Evolutionary conservation across 768 basidiomycete genomes (phyloP).

Genomic region (Hemileccinum impolitum): DNA sequence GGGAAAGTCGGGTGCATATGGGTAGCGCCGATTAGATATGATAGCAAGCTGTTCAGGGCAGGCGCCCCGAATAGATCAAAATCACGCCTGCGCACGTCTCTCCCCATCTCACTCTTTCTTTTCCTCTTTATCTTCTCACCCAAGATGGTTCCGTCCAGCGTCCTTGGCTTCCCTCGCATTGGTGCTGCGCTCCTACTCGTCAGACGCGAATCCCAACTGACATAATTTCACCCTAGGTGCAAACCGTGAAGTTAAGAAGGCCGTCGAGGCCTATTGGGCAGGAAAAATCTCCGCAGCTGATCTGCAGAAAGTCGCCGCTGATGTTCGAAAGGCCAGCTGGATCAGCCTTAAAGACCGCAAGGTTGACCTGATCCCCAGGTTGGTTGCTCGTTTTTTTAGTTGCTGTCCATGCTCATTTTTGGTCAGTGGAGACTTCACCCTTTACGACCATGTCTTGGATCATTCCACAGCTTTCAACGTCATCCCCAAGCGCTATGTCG

Average conservation of each 20-base stretch:
- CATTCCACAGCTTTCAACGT: slow-evolving; percentile 95
- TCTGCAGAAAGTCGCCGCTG: slow-evolving; percentile 82
- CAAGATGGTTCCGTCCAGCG: slow-evolving; percentile 74
- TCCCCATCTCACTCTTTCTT: slow-evolving; percentile 10
- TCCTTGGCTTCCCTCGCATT: slow-evolving; percentile 92
- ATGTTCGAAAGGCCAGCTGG: slow-evolving; percentile 89
- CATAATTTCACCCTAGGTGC: slow-evolving; percentile 51
- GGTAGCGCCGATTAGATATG: slow-evolving; percentile 21
- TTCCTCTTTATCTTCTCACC: slow-evolving; percentile 14
- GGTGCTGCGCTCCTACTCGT: slow-evolving; percentile 29
- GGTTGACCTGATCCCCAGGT: slow-evolving; percentile 93
- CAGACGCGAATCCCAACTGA: slow-evolving; percentile 1
- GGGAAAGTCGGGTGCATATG: neutral
- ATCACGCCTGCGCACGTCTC: slow-evolving; percentile 15
- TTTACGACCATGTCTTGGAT: slow-evolving; percentile 98
- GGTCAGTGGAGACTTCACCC: slow-evolving; percentile 91
- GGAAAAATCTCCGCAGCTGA: slow-evolving; percentile 86
- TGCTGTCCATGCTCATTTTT: slow-evolving; percentile 13
- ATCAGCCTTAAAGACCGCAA: slow-evolving; percentile 76
- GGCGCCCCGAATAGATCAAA: slow-evolving; percentile 27
- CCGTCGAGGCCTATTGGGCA: slow-evolving; percentile 97
- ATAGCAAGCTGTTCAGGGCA: slow-evolving; percentile 33
- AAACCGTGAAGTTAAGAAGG: slow-evolving; percentile 95
- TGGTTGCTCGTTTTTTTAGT: slow-evolving; percentile 19
- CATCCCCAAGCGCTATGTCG: slow-evolving; percentile 90